A percentile compares a stretch with the other conserved stretches of the same genome.
phyloP scores from a whole-genome alignment of 1,284 basidiomycete genomes.

The Coriolopsis trogii region DNA sequence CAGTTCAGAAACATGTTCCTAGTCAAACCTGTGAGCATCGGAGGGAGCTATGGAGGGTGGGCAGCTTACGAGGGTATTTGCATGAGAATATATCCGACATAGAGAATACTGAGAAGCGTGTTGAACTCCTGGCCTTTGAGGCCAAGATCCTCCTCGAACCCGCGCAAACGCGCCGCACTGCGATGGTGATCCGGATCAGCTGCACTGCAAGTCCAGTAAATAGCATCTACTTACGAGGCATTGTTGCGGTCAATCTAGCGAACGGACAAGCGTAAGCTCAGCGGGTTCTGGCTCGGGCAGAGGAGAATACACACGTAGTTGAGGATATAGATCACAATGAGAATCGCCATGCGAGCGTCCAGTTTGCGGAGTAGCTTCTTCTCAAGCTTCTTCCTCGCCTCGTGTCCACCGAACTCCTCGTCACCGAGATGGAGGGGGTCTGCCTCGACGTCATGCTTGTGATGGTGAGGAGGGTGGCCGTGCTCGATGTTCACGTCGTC shows the following conservation, averaged over 20 bases:
- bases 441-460: slow-evolving; percentile 14
- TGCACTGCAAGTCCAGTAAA: neutral
- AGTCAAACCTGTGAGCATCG: neutral
- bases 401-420: slow-evolving; percentile 45
- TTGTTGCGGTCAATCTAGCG: slow-evolving; percentile 68
- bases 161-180: slow-evolving; percentile 68
- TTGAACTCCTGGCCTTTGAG: slow-evolving; percentile 69
- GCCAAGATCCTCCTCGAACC: slow-evolving; percentile 71
- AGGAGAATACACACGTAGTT: slow-evolving; percentile 51
- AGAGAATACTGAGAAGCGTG: slow-evolving; percentile 73
- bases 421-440: slow-evolving; percentile 28
- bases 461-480: slow-evolving; percentile 1
- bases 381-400: slow-evolving; percentile 49
- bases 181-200: neutral
- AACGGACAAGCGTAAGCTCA: slow-evolving; percentile 18
- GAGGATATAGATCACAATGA: slow-evolving; percentile 69
- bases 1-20: slow-evolving; percentile 78
- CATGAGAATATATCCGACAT: slow-evolving; percentile 80
- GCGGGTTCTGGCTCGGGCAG: neutral
- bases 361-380: slow-evolving; percentile 60
- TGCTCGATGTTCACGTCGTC: slow-evolving; percentile 14
- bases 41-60: neutral
- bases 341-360: slow-evolving; percentile 65
- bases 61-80: slow-evolving; percentile 72
- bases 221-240: slow-evolving; percentile 52